Base-by-base conservation (phyloP, 2,329 filamentous ascomycete species). In the Nemania sp. region DNA sequence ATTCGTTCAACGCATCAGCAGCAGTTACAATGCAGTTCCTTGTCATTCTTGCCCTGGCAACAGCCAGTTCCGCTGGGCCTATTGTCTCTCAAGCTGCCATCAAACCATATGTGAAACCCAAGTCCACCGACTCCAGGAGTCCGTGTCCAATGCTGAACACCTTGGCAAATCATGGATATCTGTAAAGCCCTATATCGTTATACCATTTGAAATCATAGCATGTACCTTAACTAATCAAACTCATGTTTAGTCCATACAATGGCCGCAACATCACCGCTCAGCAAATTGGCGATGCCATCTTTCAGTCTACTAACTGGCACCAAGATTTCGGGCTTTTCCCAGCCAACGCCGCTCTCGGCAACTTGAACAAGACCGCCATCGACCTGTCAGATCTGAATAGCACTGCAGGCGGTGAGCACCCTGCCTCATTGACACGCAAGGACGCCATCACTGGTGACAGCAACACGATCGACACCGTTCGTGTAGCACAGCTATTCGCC, bases 61-160 rank as follows among this genome's bases (percentile, higher is more conserved):
- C 51, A 22, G 40, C 54, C 20, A 52, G 54, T 19, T 12, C 41
- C 9, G 57, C 57, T 9, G 17, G 47, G 2, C 59, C 59, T 12
- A 54, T 59, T 37, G 20, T 24, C 28, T 43, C 39, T 20, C 48
- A 11, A 17, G 51, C 41, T 24, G 47, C 49, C 5, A 26, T 56
- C 47, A 58, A 59, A 15, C 55, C 60, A 45, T 64, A 57, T 8
- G 49, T 56, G 19, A 42, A 54, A 39, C 51, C 60, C 9, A 45
- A 50, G 28, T 50, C 36, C 34, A 54, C 57, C 0, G 61, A 64
- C 54, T 64, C 60, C 0, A 57, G 61, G 22, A 30, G 51, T 19
- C 61, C 61, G 4, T 64, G 61, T 30, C 60, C 61, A 4, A 46
- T 61, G 54, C 39, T 64, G 33, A 64, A 64, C 53, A 62, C 61